Evolutionary conservation across 1,139 yeast species (phyloP).

Genomic region (Taphrina betulina): DNA sequence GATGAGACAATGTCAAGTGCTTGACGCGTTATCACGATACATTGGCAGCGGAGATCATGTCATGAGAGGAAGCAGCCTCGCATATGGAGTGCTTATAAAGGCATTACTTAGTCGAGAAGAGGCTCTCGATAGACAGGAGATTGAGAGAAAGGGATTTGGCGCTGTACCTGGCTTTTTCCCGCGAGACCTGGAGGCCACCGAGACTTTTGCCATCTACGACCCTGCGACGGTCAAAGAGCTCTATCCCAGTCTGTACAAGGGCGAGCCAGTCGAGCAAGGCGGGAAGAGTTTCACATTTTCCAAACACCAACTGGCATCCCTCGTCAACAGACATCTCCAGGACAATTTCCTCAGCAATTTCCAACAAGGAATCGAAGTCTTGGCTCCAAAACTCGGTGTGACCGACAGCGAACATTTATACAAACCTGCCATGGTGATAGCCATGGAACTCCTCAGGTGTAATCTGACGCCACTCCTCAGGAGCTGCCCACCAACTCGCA

Average conservation of each 20-base stretch:
- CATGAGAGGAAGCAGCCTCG: slow-evolving; percentile 17
- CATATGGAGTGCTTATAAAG: slow-evolving; percentile 6
- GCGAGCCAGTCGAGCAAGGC: slow-evolving; percentile 9
- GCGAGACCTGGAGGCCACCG: slow-evolving; percentile 8
- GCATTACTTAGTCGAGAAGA: not conserved
- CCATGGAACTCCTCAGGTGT: slow-evolving; percentile 14
- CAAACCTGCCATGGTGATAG: slow-evolving; percentile 6
- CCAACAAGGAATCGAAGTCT: slow-evolving; percentile 8
- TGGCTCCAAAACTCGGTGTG: slow-evolving; percentile 6
- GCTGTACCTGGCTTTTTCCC: slow-evolving; percentile 15
- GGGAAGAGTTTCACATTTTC: slow-evolving; percentile 9
- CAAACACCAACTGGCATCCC: slow-evolving; percentile 12
- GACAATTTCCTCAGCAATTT: slow-evolving; percentile 16
- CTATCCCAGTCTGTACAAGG: slow-evolving; percentile 4
- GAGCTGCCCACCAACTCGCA: slow-evolving; percentile 6
- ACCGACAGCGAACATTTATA: slow-evolving; percentile 1
- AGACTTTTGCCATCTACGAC: slow-evolving; percentile 15
- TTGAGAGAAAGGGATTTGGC: slow-evolving; percentile 4
- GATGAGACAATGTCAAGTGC: slow-evolving; percentile 21
- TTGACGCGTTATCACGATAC: slow-evolving; percentile 8
- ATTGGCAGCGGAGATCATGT: slow-evolving; percentile 12
- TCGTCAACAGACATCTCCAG: slow-evolving; percentile 15
- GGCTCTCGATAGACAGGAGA: not conserved
- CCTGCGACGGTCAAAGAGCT: slow-evolving; percentile 5
- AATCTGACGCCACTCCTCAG: slow-evolving; percentile 17